Conservation (phyloP, 23 red algal genomes). For the Gracilaria gracilis region DNA sequence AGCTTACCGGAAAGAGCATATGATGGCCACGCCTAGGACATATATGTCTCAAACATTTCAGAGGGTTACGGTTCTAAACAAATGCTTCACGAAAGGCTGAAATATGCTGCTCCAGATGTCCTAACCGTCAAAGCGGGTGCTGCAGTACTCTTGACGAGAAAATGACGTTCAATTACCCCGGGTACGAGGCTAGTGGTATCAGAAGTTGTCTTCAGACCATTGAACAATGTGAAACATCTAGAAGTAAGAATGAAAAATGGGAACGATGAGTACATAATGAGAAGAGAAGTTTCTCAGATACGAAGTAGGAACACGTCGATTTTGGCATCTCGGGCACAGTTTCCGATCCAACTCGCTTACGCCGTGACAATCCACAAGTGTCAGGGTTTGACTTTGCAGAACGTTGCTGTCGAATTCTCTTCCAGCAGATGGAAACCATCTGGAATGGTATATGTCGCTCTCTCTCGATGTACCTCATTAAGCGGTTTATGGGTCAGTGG, state of each 20-base stretch:
- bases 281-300: not conserved
- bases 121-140: not conserved
- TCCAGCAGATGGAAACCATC: not conserved
- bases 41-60: not conserved
- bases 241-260: not conserved
- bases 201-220: not conserved
- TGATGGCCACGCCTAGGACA: not conserved
- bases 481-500: not conserved
- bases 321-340: not conserved
- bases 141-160: not conserved
- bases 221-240: not conserved
- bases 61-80: too few species aligned
- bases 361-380: not conserved
- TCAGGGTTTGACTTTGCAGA: not conserved
- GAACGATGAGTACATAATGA: not conserved
- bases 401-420: not conserved
- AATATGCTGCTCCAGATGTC: not conserved
- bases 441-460: slow-evolving; percentile 16
- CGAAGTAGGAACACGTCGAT: not conserved
- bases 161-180: not conserved
- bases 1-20: not conserved
- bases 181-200: not conserved
- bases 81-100: not conserved
- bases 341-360: not conserved
- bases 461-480: slow-evolving; percentile 1